A percentile compares a stretch with the other conserved stretches of the same genome.
Conservation (phyloP, 257 asterid species). For the Galeopsis tetrahit region DNA sequence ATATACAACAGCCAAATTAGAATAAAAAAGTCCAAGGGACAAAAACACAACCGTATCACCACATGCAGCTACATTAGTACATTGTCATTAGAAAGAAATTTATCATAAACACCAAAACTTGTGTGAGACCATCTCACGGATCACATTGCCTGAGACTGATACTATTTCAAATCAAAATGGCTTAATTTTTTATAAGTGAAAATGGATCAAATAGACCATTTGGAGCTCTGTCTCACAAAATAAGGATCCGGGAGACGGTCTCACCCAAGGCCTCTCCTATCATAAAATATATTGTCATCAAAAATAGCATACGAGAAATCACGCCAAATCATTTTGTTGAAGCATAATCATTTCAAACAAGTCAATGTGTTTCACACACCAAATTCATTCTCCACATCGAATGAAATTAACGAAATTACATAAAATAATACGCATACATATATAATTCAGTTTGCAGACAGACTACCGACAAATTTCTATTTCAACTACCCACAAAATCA, state of each 20-base stretch:
- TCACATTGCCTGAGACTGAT: neutral
- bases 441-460: neutral
- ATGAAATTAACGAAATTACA: neutral
- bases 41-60: constrained; percentile 4
- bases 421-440: neutral
- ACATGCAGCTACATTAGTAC: neutral
- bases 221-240: neutral
- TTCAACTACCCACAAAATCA: neutral
- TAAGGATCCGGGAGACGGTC: neutral
- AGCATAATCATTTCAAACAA: constrained; percentile 20
- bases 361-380: neutral
- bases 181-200: neutral
- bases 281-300: neutral
- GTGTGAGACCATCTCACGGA: neutral
- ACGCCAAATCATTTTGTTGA: neutral
- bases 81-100: neutral
- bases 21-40: neutral
- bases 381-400: neutral
- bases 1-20: constrained; percentile 28
- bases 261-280: neutral
- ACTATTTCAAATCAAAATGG: neutral
- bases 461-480: neutral
- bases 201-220: neutral
- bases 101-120: neutral
- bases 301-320: too few relatives aligned